Evolutionary conservation across 306 rosid genomes (phyloP), one percentile per base, ranked within the genome.

Genomic region (Herpetospermum pedunculosum): DNA sequence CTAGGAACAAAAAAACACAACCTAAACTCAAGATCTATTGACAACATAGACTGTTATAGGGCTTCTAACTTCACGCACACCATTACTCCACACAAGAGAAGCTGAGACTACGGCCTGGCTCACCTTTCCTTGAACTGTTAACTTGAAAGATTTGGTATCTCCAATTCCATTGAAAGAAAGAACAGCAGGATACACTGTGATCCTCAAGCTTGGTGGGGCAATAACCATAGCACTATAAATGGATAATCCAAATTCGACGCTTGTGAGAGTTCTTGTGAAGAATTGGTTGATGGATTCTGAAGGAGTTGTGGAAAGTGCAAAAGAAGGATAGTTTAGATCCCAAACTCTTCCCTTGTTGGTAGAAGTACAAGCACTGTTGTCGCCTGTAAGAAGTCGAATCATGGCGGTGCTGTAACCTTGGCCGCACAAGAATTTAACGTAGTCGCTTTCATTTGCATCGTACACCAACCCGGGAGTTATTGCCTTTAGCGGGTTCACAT

Each of bases 321-420:
- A 74, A 4, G 89, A 79, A 64, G 89, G 89, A 11, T 80, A 81
- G 48, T 85, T 85, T 0, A 85, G 55, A 13, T 81, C 80, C 37
- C 60, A 57, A 0, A 13, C 76, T 63, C 72, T 64, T 21, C 59
- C 67, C 2, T 10, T 11, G 37, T 19, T 52, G 21, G 59, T 2
- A 8, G 74, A 26, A 4, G 73, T 28, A 70, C 85, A 82, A 21
- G 67, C 43, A 40, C 23, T 75, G 0, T 54, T 70, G 25, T 82
- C 80, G 15, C 72, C 65, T 6, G 82, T 82, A 10, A 82, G 14
- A 11, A 3, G 19, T 21, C 59, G 67, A 47, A 82, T 38, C 57
- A 29, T 23, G 50, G 13, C 43, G 13, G 76, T 37, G 34, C 16
- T 54, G 64, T 60, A 78, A 0, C 80, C 82, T 5, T 85, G 76